A percentile compares a stretch with the other conserved stretches of the same genome.
Conservation (phyloP, 371 early-diverging fungal genomes). For the Apophysomyces trapeziformis region DNA sequence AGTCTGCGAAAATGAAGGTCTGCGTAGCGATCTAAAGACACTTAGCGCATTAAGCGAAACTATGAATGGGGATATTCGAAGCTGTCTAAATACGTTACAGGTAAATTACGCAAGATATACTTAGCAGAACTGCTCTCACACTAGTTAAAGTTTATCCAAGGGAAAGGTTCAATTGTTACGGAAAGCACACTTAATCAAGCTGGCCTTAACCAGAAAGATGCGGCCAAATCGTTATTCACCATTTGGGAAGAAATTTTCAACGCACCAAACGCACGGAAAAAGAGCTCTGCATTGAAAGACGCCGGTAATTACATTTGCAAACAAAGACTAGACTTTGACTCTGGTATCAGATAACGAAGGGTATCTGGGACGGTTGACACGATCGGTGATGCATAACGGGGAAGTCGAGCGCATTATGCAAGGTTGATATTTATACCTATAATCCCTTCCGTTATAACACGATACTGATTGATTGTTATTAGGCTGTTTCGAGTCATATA, state of each 20-base stretch:
- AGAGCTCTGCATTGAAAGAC: conserved; percentile 16
- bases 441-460: not conserved
- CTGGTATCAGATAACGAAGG: conserved; percentile 29
- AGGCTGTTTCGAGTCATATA: conserved; percentile 94
- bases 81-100: conserved; percentile 89
- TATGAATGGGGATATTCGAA: conserved; percentile 86
- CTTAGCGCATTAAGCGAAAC: conserved; percentile 76
- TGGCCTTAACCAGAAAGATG: conserved; percentile 82
- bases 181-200: conserved; percentile 59
- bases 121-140: not conserved
- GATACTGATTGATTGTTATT: not conserved
- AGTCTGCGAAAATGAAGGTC: conserved; percentile 81
- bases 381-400: conserved; percentile 67
- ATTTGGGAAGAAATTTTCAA: conserved; percentile 84
- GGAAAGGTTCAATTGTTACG: conserved; percentile 51
- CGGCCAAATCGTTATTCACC: conserved; percentile 72
- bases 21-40: conserved; percentile 76
- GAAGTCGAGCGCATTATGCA: conserved; percentile 86
- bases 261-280: conserved; percentile 36
- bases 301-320: conserved; percentile 17
- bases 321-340: not conserved
- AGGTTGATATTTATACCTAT: conserved; percentile 48
- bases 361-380: conserved; percentile 57
- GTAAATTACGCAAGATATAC: conserved; percentile 38
- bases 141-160: conserved; percentile 40